A percentile compares a stretch with the other conserved stretches of the same genome.
Evolutionary conservation across 441 rosid species (phyloP).

Genomic region (Populus hybrid): DNA sequence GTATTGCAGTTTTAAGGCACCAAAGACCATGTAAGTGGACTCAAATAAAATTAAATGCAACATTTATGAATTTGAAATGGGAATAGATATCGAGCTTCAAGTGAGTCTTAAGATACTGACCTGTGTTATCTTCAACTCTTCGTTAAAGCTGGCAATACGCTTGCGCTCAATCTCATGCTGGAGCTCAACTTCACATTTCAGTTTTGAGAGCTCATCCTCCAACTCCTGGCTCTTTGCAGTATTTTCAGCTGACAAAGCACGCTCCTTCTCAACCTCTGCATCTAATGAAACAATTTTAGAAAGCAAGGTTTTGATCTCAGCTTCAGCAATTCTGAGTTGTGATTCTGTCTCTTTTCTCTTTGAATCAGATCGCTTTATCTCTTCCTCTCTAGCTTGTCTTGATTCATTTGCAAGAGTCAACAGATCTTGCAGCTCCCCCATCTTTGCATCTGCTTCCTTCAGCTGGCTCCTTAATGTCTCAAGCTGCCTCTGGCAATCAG

Average conservation of each 20-base stretch:
- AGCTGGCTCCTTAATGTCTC: conserved; percentile 34
- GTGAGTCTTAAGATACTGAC: conserved; percentile 29
- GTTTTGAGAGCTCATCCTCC: conserved; percentile 53
- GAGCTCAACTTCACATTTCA: conserved; percentile 43
- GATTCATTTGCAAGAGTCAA: conserved; percentile 48
- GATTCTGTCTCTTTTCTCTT: conserved; percentile 52
- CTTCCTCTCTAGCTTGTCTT: conserved; percentile 52
- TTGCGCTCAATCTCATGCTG: conserved; percentile 33
- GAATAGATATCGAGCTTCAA: not conserved
- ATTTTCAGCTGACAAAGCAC: conserved; percentile 41
- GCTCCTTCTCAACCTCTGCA: conserved; percentile 45
- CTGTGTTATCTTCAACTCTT: conserved; percentile 57
- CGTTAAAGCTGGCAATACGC: conserved; percentile 31
- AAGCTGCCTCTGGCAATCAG: conserved; percentile 40
- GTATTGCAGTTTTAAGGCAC: not conserved
- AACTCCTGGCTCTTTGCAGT: conserved; percentile 38
- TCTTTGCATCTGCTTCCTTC: conserved; percentile 40
- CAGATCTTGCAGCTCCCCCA: conserved; percentile 43
- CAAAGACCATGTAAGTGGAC: not conserved
- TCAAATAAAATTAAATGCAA: not conserved
- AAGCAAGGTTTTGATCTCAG: conserved; percentile 48
- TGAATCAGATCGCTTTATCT: conserved; percentile 38
- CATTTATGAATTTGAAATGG: not conserved
- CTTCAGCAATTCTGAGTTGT: conserved; percentile 47
- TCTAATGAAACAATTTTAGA: conserved; percentile 47